A percentile compares a stretch with the other conserved stretches of the same genome.
Evolutionary conservation across 768 basidiomycete species (phyloP).

Genomic region (Harrya chromipes): DNA sequence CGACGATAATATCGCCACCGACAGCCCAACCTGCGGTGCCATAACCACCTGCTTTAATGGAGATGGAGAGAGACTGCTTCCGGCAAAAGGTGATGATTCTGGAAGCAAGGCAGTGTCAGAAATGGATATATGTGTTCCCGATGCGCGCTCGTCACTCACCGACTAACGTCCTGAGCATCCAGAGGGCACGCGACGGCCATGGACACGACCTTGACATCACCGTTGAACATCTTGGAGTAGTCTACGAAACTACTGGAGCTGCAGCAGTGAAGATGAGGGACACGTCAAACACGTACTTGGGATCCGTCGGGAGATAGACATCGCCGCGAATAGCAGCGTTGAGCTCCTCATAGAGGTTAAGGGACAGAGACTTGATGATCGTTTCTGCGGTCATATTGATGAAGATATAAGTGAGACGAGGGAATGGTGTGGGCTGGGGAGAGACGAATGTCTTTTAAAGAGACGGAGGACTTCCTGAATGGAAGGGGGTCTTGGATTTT

Average conservation of each 20-base stretch:
- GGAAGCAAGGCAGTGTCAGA: constrained; percentile 3
- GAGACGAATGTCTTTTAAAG: constrained; percentile 16
- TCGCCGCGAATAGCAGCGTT: constrained; percentile 44
- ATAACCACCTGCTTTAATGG: constrained; percentile 87
- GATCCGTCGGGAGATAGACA: constrained; percentile 42
- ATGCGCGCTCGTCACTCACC: constrained; percentile 44
- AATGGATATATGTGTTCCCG: constrained; percentile 2
- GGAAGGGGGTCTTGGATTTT: background rate
- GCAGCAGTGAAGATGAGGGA: background rate
- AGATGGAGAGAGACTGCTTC: constrained; percentile 67
- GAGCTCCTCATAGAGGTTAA: constrained; percentile 43
- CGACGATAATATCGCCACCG: constrained; percentile 82
- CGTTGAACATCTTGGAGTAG: constrained; percentile 64
- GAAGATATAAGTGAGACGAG: background rate
- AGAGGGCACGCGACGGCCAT: constrained; percentile 69
- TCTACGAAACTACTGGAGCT: constrained; percentile 24
- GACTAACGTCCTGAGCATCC: constrained; percentile 80
- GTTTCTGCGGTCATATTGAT: constrained; percentile 16
- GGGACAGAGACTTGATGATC: constrained; percentile 7
- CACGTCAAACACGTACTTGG: constrained; percentile 33
- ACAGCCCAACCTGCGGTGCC: constrained; percentile 90
- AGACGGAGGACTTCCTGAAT: background rate
- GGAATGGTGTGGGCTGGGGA: constrained; percentile 7
- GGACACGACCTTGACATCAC: constrained; percentile 59
- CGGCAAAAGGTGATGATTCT: constrained; percentile 73